Base-by-base conservation (phyloP, 2,329 filamentous ascomycete species). In the Venturia effusa region DNA sequence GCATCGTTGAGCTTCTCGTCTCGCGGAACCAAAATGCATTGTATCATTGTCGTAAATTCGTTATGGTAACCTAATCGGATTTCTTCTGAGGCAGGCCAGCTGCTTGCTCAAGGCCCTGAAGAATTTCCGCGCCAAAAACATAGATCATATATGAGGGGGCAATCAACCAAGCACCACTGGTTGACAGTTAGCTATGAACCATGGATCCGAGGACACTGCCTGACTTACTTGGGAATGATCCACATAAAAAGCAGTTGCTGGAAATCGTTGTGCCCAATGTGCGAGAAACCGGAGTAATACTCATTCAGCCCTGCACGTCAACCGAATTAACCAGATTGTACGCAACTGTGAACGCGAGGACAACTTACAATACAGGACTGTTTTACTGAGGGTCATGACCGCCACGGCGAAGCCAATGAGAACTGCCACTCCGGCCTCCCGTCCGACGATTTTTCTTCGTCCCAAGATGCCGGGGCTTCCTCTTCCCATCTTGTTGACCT, bases 381-480 rank as follows among this genome's bases (percentile, higher is more conserved):
- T 89, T 77, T 89, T 89, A 70, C 82, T 84, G 24, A 88, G 70
- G 1, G 87, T 89, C 80, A 88, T 84, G 1, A 85, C 75, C 5
- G 81, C 81, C 24, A 81, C 80, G 61, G 79, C 79, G 66, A 85
- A 88, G 1, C 79, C 84, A 62, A 87, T 74, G 59, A 89, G 66
- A 37, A 84, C 76, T 22, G 84, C 85, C 66, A 78, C 72, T 1
- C 79, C 83, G 1, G 82, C 85, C 64, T 72, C 74, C 61, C 74
- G 74, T 3, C 84, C 80, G 55, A 73, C 70, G 3, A 76, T 67
- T 3, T 62, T 66, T 45, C 59, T 54, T 19, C 39, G 34, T 34
- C 32, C 60, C 11, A 74, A 74, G 66, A 74, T 76, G 37, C 69
- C 61, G 65, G 78, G 74, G 32, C 76, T 69, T 0, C 78, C 78